Evolutionary conservation across 176 grass and related monocot species (phyloP).

Genomic region (Dendrocalamus sinicus): DNA sequence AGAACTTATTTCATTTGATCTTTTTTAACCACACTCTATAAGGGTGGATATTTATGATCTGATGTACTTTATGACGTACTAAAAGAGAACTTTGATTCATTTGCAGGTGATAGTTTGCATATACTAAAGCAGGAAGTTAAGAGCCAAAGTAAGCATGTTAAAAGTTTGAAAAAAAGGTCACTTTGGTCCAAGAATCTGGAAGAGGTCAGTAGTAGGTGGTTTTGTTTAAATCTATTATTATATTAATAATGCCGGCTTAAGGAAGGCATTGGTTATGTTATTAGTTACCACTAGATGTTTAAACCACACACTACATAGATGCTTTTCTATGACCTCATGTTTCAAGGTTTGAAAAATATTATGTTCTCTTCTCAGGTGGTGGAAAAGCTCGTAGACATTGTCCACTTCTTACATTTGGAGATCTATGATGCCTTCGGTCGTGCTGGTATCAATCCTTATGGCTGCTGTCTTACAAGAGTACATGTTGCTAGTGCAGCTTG

Average conservation of each 20-base stretch:
- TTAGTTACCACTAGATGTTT: constrained; percentile 19
- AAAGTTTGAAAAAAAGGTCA: constrained; percentile 84
- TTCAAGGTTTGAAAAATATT: constrained; percentile 35
- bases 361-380: constrained; percentile 62
- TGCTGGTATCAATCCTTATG: constrained; percentile 74
- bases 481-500: constrained; percentile 19
- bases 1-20: not conserved
- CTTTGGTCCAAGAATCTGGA: constrained; percentile 98
- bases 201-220: constrained; percentile 69
- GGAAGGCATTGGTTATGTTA: constrained; percentile 22
- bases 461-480: constrained; percentile 15
- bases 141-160: constrained; percentile 88
- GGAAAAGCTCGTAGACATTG: constrained; percentile 88
- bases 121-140: constrained; percentile 91
- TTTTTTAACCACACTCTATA: not conserved
- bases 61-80: constrained; percentile 20
- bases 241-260: constrained; percentile 36
- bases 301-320: constrained; percentile 11
- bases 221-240: constrained; percentile 45
- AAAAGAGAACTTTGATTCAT: constrained; percentile 41
- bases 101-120: constrained; percentile 83
- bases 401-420: constrained; percentile 84
- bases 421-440: constrained; percentile 69
- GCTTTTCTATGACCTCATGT: constrained; percentile 6
- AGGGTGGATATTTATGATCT: constrained; percentile 18